These are phyloP conservation scores for Termitomyces eurrhizus DNA, from an alignment of 768 basidiomycete genomes.

Conservation along the genomic window DNA sequence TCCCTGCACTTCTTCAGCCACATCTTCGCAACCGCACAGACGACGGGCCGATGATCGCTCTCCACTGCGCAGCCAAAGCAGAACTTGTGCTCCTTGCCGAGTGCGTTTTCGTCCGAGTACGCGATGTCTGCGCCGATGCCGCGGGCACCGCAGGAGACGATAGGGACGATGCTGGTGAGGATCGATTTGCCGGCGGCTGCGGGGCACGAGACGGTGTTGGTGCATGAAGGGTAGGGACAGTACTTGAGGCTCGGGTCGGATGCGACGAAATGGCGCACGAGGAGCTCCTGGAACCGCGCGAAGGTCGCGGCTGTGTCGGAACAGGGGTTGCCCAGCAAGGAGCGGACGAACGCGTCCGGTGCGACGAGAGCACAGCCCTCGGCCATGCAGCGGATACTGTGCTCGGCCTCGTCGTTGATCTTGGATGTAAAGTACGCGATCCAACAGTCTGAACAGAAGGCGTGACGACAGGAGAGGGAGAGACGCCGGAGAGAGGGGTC, in stretches of 20 bases:
- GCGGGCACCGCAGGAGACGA: conserved; percentile 76
- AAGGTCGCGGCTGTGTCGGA: conserved; percentile 22
- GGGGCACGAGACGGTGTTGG: conserved; percentile 89
- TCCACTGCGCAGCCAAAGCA: conserved; percentile 94
- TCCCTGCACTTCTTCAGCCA: conserved; percentile 98
- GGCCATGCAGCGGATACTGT: conserved; percentile 73
- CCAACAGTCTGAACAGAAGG: conserved; percentile 87
- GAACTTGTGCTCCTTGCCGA: conserved; percentile 67
- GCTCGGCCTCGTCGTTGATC: conserved; percentile 78
- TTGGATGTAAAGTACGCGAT: conserved; percentile 73
- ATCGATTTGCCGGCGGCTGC: conserved; percentile 73
- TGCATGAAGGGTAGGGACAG: conserved; percentile 94
- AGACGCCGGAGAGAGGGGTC: conserved; percentile 53
- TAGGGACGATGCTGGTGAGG: conserved; percentile 80
- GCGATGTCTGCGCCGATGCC: conserved; percentile 33
- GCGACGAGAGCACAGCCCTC: conserved; percentile 67
- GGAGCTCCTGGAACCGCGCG: conserved; percentile 77
- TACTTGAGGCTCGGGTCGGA: conserved; percentile 83
- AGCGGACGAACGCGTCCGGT: conserved; percentile 58
- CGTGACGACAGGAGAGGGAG: conserved; percentile 77
- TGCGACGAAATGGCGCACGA: conserved; percentile 86
- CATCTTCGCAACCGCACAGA: conserved; percentile 84
- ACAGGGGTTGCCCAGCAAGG: conserved; percentile 37
- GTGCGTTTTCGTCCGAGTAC: not conserved
- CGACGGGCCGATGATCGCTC: conserved; percentile 86